Conservation (phyloP, 2,329 filamentous ascomycete species). For the Hymenoscyphus infarciens region DNA sequence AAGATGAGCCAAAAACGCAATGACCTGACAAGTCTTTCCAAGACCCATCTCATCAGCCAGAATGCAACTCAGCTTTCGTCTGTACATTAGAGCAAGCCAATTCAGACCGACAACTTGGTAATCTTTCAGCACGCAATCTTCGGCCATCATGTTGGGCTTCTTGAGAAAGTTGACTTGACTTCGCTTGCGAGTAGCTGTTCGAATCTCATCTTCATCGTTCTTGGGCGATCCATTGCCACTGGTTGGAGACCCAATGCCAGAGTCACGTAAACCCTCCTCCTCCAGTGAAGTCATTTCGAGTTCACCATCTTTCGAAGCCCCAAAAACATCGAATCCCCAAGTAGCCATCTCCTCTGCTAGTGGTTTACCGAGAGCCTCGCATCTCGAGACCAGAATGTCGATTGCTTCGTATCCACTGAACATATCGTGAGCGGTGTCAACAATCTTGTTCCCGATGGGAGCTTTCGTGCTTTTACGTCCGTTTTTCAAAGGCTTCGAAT, state of each 20-base stretch:
- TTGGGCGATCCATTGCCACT: slow-evolving; percentile 36
- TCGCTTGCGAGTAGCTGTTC: slow-evolving; percentile 27
- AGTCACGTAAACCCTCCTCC: slow-evolving; percentile 50
- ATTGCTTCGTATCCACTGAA: slow-evolving; percentile 77
- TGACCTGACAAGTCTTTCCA: slow-evolving; percentile 96
- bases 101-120: slow-evolving; percentile 95
- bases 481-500: slow-evolving; percentile 44
- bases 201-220: slow-evolving; percentile 41
- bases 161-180: slow-evolving; percentile 33
- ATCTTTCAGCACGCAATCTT: slow-evolving; percentile 76
- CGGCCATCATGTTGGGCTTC: slow-evolving; percentile 73
- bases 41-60: slow-evolving; percentile 96
- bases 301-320: slow-evolving; percentile 54
- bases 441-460: slow-evolving; percentile 62
- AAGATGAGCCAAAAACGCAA: slow-evolving; percentile 83
- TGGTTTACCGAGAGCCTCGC: slow-evolving; percentile 68
- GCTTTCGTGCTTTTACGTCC: slow-evolving; percentile 46
- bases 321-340: slow-evolving; percentile 66
- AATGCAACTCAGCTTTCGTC: slow-evolving; percentile 78
- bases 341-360: slow-evolving; percentile 60
- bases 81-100: slow-evolving; percentile 84
- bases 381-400: slow-evolving; percentile 74
- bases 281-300: slow-evolving; percentile 52
- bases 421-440: slow-evolving; percentile 68
- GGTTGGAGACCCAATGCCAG: slow-evolving; percentile 63